Evolutionary conservation across 108 stramenopile genomes (phyloP), one percentile per base, ranked within the genome.

Genomic region (Fragilaria crotonensis): DNA sequence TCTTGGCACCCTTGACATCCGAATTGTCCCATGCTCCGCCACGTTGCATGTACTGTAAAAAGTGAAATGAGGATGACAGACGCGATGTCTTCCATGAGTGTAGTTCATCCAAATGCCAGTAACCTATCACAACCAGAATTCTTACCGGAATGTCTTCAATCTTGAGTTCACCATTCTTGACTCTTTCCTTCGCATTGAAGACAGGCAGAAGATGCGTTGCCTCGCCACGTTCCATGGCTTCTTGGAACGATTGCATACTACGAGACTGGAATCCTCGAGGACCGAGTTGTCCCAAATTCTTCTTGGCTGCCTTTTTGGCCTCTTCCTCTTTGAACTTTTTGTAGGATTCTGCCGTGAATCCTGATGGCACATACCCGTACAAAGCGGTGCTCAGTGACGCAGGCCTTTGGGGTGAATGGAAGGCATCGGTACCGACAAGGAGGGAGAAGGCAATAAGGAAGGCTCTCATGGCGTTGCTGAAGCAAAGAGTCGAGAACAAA

Each of bases 201-300:
- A 84, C 85, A 21, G 88, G 84, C 65, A 89, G 23, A 25, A 87
- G 48, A 57, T 90, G 89, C 17, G 67, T 69, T 0, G 85, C 70
- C 49, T 87, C 83, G 3, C 89, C 89, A 19, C 79, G 54, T 59
- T 90, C 84, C 61, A 85, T 58, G 7, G 83, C 89, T 62, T 90
- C 85, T 58, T 90, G 89, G 48, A 87, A 90, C 29, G 70, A 68
- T 60, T 91, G 85, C 49, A 91, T 72, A 18, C 76, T 78, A 48
- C 90, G 79, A 32, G 72, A 77, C 48, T 91, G 71, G 71, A 87
- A 87, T 45, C 85, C 85, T 33, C 67, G 70, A 30, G 90, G 90
- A 5, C 86, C 90, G 23, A 81, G 17, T n/a, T 68, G 25, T 30
- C 80, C 80, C 30, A 81, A 64, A 60, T 81, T 73, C 60, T 81